phyloP scores from a whole-genome alignment of 139 green algal genomes.

The Micractinium conductrix region DNA sequence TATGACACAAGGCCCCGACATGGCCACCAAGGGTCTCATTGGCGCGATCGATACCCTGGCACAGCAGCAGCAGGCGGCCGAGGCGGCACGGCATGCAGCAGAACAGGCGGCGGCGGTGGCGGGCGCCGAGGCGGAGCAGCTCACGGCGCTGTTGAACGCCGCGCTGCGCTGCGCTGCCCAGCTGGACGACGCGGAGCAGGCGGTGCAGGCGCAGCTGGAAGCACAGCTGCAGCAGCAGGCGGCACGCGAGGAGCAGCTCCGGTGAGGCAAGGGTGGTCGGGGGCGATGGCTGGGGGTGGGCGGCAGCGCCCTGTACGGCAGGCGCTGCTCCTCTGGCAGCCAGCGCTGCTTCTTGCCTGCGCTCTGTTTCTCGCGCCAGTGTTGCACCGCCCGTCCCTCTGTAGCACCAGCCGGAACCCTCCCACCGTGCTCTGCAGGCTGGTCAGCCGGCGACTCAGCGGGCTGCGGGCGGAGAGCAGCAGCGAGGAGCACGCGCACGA shows the following conservation, averaged over 20 bases:
- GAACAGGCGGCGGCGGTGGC: neutral
- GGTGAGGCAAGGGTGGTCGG: neutral
- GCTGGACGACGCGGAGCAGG: constrained; percentile 13
- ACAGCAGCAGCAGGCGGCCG: constrained; percentile 7
- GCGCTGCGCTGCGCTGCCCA: neutral
- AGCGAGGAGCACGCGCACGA: neutral
- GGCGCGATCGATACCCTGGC: constrained; percentile 14
- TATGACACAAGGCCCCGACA: neutral
- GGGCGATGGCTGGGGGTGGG: neutral
- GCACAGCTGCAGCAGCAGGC: constrained; percentile 10
- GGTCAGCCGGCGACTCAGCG: neutral
- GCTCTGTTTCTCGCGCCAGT: no score
- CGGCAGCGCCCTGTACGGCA: neutral
- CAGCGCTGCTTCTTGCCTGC: no score
- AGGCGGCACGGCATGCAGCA: constrained; percentile 6
- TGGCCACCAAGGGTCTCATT: constrained; percentile 4
- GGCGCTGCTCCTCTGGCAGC: neutral
- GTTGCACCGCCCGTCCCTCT: neutral
- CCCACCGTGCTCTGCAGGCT: neutral
- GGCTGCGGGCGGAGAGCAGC: neutral
- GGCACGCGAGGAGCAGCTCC: constrained; percentile 1
- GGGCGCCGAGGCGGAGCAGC: neutral
- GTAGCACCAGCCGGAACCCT: no score
- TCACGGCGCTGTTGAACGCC: neutral
- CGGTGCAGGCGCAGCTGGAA: constrained; percentile 8